Evolutionary conservation across 23 red algal genomes (phyloP).

Genomic region (Gracilariopsis chorda): DNA sequence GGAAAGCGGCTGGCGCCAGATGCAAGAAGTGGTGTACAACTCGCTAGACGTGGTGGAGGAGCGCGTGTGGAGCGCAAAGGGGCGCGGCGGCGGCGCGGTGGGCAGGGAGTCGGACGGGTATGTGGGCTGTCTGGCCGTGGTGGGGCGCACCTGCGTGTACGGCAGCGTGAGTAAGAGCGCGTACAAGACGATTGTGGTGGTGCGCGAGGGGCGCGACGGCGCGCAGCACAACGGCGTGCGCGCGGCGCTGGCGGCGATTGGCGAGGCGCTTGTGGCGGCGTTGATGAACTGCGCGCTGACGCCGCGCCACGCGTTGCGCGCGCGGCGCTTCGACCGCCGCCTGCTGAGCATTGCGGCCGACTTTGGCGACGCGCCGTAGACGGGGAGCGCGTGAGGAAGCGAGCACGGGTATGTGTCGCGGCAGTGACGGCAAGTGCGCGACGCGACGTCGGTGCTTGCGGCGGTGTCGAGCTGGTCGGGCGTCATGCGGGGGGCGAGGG

Average conservation of each 20-base stretch:
- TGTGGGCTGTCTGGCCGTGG: conserved; percentile 71
- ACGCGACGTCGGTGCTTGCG: too few relatives aligned
- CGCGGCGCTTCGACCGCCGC: not conserved
- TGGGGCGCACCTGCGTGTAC: conserved; percentile 47
- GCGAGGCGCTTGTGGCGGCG: conserved; percentile 8
- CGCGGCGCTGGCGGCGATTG: not conserved
- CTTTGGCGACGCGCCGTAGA: not conserved
- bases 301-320: not conserved
- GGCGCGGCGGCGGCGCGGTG: not conserved
- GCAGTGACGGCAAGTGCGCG: too few relatives aligned
- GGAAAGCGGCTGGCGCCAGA: conserved; percentile 13
- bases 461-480: too few relatives aligned
- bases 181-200: conserved; percentile 51
- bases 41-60: conserved; percentile 77
- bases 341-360: not conserved
- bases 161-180: conserved; percentile 44
- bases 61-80: conserved; percentile 1
- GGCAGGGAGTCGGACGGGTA: conserved; percentile 15
- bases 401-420: too few relatives aligned
- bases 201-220: conserved; percentile 11
- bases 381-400: too few relatives aligned
- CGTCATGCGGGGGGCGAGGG: too few relatives aligned
- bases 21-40: conserved; percentile 82
- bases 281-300: conserved; percentile 30
- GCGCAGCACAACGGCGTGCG: not conserved